These are phyloP conservation scores for Dactylis glomerata DNA, from an alignment of 176 grass and related monocot species.

Conservation along the genomic window DNA sequence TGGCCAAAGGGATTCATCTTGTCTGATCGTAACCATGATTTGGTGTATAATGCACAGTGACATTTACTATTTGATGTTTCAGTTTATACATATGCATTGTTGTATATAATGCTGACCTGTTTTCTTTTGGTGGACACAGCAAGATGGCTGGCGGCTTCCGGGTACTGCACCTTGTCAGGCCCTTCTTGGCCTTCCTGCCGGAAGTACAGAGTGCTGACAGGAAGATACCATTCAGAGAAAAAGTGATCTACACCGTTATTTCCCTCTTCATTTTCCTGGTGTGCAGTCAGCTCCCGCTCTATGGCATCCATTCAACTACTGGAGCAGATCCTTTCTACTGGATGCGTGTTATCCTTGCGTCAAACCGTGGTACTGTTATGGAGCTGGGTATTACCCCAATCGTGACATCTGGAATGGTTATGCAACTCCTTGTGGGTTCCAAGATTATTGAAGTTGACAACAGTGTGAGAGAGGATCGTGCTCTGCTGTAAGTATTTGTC, in stretches of 20 bases:
- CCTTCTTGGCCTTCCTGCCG: constrained; percentile 73
- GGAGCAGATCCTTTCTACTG: constrained; percentile 82
- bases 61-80: background rate
- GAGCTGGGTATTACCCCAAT: constrained; percentile 84
- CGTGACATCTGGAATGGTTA: constrained; percentile 73
- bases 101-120: background rate
- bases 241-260: constrained; percentile 80
- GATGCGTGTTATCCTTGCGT: constrained; percentile 88
- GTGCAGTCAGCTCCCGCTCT: constrained; percentile 72
- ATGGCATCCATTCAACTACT: constrained; percentile 77
- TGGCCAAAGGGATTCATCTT: background rate
- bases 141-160: constrained; percentile 65
- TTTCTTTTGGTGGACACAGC: background rate
- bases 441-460: constrained; percentile 89
- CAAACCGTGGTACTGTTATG: constrained; percentile 79
- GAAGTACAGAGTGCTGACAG: constrained; percentile 76
- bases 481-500: constrained; percentile 60
- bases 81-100: background rate
- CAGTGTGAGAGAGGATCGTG: constrained; percentile 70
- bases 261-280: constrained; percentile 75
- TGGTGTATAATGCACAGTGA: background rate
- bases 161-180: constrained; percentile 70
- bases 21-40: background rate
- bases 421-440: constrained; percentile 69
- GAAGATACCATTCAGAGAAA: constrained; percentile 79